A percentile compares a stretch with the other conserved stretches of the same genome.
These are phyloP conservation scores for Sporothrix mexicana DNA, from an alignment of 2,329 filamentous ascomycete genomes.

Conservation along the genomic window DNA sequence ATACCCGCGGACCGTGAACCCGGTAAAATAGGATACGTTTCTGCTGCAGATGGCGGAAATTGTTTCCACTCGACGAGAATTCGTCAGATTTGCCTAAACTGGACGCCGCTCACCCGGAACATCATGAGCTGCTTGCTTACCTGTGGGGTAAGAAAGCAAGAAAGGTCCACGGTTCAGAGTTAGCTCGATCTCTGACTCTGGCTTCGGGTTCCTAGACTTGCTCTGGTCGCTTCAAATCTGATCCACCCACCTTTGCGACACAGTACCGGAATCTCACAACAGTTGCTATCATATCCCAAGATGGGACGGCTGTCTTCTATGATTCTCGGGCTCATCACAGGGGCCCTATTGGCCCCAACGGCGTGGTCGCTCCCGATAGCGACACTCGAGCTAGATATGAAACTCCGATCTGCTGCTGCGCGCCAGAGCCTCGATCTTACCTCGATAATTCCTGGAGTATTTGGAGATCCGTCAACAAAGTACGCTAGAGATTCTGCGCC, in stretches of 20 bases:
- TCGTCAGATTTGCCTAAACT: slow-evolving; percentile 13
- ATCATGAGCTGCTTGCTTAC: not conserved
- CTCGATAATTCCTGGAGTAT: not conserved
- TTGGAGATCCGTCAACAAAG: not conserved
- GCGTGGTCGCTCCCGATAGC: slow-evolving; percentile 14
- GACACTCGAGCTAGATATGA: not conserved
- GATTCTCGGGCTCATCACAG: slow-evolving; percentile 1
- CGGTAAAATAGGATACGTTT: not conserved
- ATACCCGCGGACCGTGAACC: slow-evolving; percentile 23
- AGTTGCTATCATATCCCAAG: not conserved
- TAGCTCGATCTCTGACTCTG: not conserved
- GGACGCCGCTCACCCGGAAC: slow-evolving; percentile 20
- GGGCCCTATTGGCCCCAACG: not conserved
- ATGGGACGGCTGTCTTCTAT: not conserved
- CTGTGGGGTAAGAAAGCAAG: not conserved
- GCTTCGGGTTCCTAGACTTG: not conserved
- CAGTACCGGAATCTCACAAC: not conserved
- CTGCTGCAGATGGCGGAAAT: not conserved
- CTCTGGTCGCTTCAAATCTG: not conserved
- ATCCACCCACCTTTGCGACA: not conserved
- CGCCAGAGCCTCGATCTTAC: slow-evolving; percentile 24
- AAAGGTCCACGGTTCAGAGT: too few species aligned
- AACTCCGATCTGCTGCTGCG: not conserved
- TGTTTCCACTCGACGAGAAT: not conserved
- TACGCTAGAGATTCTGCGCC: slow-evolving; percentile 32